phyloP scores from a whole-genome alignment of 192 early-diverging fungal genomes.

The Jimgerdemannia lactiflua region DNA sequence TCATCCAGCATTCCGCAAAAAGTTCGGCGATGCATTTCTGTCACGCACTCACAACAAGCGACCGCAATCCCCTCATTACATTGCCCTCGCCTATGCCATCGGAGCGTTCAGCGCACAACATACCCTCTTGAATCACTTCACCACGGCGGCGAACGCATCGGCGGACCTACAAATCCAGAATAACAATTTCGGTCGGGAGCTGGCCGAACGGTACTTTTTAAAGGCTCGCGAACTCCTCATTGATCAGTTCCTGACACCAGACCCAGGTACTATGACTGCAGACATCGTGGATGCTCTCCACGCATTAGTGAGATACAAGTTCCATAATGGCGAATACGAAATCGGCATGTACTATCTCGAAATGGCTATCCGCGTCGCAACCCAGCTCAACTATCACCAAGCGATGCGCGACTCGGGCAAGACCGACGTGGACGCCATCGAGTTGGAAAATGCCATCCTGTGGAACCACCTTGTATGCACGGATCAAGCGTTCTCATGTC shows the following conservation, averaged over 20 bases:
- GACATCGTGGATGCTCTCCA: neutral
- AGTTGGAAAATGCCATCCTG: neutral
- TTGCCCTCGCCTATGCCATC: neutral
- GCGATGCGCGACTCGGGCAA: neutral
- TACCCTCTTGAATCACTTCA: neutral
- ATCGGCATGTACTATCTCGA: neutral
- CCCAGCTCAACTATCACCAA: neutral
- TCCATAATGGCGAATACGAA: neutral
- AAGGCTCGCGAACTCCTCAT: neutral
- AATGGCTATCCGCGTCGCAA: neutral
- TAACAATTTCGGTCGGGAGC: neutral
- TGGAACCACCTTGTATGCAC: neutral
- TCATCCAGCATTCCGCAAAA: neutral
- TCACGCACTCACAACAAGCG: neutral
- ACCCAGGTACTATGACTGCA: neutral
- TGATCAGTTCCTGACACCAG: neutral
- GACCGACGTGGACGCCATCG: neutral
- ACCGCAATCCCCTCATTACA: neutral
- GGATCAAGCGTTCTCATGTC: neutral
- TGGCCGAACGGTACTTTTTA: neutral
- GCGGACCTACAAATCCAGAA: neutral
- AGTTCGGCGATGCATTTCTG: neutral
- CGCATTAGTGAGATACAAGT: no score
- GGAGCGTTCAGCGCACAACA: neutral
- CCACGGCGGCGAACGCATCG: neutral